Conservation (phyloP, 768 basidiomycete genomes). For the Mycena epipterygia region DNA sequence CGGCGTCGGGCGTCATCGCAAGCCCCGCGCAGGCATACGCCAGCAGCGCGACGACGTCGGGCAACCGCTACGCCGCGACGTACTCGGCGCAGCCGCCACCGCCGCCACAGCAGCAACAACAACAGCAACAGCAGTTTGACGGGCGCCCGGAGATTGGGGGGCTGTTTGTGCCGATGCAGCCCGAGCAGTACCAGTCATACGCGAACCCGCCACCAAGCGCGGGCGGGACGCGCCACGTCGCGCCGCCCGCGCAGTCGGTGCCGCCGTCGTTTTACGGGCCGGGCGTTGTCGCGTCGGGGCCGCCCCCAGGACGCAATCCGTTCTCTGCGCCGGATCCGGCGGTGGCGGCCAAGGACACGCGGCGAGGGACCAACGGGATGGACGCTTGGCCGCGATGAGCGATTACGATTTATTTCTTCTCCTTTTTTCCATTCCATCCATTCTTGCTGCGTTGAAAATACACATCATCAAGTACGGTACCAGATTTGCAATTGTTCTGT, state of each 20-base stretch:
- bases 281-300: slow-evolving; percentile 67
- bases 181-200: slow-evolving; percentile 81
- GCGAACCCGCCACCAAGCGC: slow-evolving; percentile 49
- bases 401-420: neutral
- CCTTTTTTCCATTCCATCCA: neutral
- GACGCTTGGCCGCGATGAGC: slow-evolving; percentile 83
- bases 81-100: slow-evolving; percentile 62
- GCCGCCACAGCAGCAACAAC: slow-evolving; percentile 50
- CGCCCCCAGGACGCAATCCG: slow-evolving; percentile 54
- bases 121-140: slow-evolving; percentile 58
- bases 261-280: slow-evolving; percentile 80
- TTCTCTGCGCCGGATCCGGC: slow-evolving; percentile 55
- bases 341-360: slow-evolving; percentile 65
- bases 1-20: slow-evolving; percentile 64
- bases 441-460: slow-evolving; percentile 33
- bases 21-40: slow-evolving; percentile 84
- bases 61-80: slow-evolving; percentile 71
- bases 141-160: slow-evolving; percentile 75
- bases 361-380: slow-evolving; percentile 72
- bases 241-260: slow-evolving; percentile 64
- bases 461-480: slow-evolving; percentile 30
- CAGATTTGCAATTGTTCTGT: slow-evolving; percentile 32
- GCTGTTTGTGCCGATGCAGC: slow-evolving; percentile 87
- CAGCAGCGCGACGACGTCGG: slow-evolving; percentile 63
- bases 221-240: slow-evolving; percentile 57